Base-by-base conservation (phyloP, 2,329 filamentous ascomycete species). In the Leptographium wingfieldii region DNA sequence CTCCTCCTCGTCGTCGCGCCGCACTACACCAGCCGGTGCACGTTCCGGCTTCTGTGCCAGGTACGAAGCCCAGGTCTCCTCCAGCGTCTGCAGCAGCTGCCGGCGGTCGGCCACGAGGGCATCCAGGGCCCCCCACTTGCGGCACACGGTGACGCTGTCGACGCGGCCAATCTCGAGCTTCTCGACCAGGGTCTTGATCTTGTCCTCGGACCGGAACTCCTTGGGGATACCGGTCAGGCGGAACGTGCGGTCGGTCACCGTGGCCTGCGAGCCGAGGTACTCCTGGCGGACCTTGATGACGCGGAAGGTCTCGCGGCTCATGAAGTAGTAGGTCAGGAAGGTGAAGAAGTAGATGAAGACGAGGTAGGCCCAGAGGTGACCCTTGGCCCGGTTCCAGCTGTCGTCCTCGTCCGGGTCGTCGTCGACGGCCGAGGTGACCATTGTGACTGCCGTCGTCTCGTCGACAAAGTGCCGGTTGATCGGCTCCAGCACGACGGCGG, bases 261-360 rank as follows among this genome's bases (percentile, higher is more conserved):
- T 97, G 0, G 88, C 92, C 72, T 97, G 92, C 27, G 86, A 90
- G 14, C 94, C 94, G 11, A 99, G 80, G 69, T 96, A 99, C 61
- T 91, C 85, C 71, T 99, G 94, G 29, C 94, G 80, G 35, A 92
- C 82, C 60, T 86, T 82, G 64, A 97, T 95, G 58, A 99, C 87
- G 61, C 85, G 87, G 65, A 87, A 83, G 0, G 94, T 97, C 73
- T 96, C 87, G 51, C 81, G 80, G 61, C 92, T 84, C 67, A 97
- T 84, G 66, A 92, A 82, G 69, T 92, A 95, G 14, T 96, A 76
- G 0, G 89, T 88, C 51, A 97, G 74, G 1, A 77, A 83, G 6
- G 87, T 92, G 71, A 97, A 99, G 57, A 97, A 79, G 74, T 96
- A 99, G 1, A 91, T 89, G 67, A 99, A 99, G n/a, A 88, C 78